Base-by-base conservation (phyloP, 345 rosid genomes). In the Clarkia xantiana region DNA sequence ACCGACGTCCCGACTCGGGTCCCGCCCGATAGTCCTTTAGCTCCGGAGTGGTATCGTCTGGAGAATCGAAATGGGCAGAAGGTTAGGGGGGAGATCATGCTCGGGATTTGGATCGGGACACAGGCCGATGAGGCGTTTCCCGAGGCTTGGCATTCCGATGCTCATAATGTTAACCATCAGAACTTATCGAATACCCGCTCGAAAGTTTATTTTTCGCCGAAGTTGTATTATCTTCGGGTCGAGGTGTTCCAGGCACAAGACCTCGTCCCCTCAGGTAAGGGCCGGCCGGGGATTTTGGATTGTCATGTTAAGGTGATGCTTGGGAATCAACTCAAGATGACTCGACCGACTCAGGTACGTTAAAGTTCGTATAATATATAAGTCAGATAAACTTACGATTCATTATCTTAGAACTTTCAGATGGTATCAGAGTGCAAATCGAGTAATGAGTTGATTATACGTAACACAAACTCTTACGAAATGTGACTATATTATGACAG, bases 91-190 rank as follows among this genome's bases (percentile, higher is more conserved):
- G 95, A 91, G 58, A 45, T 91, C n/a, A 91, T 91, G 99, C 77
- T 91, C 13, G 90, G 94, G 0, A 86, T 91, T 18, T 91, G 99
- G 99, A 72, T 91, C 69, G 96, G 98, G 48, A 91, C 98, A 14
- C 98, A 87, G 64, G 96, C 98, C 0, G 98, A 91, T 20, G 99
- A 91, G 61, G 75, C 96, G 9, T 91, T 91, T 61, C 87, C 94
- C 0, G 88, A 78, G 40, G 96, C 96, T 42, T 91, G 99, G 96
- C 96, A 91, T 53, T 91, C 99, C 8, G 99, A 91, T 65, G 94
- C 99, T 2, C 96, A 84, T 62, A 63, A 69, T 13, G 54, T 91
- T 7, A 76, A 77, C 64, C 95, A 84, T n/a, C 55, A 62, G 12
- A 84, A 84, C 54, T 57, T 91, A 0, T 65, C 89, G 2, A 82